These are phyloP conservation scores for Taphrina deformans DNA, from an alignment of 1,139 yeast species.

Conservation along the genomic window DNA sequence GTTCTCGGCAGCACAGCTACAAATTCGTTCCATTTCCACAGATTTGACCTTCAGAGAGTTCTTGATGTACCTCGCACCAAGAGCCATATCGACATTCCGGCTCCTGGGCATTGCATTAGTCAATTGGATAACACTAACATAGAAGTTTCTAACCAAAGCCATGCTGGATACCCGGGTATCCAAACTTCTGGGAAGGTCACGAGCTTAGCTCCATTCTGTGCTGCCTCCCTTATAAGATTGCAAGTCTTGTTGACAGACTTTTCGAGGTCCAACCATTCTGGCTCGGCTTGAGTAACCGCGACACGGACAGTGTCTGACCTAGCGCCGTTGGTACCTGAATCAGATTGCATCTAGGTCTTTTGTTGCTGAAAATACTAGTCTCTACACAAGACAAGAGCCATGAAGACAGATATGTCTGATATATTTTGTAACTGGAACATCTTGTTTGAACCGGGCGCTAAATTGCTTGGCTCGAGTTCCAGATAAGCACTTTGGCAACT, in stretches of 20 bases:
- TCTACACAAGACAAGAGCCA: no score
- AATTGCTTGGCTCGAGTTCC: not conserved
- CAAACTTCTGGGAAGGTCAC: conserved; percentile 7
- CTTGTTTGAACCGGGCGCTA: not conserved
- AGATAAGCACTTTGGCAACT: not conserved
- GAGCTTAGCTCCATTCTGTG: not conserved
- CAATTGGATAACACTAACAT: not conserved
- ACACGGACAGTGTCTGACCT: not conserved
- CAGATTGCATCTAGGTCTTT: no score
- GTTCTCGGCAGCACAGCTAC: not conserved
- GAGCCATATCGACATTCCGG: not conserved
- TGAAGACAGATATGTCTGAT: no score
- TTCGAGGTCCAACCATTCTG: not conserved
- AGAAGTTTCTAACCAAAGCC: not conserved
- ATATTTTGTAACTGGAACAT: no score
- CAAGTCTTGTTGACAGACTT: not conserved
- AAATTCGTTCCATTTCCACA: not conserved
- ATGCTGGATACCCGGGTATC: conserved; percentile 6
- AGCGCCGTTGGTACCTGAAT: not conserved
- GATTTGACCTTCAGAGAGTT: not conserved
- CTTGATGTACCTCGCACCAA: not conserved
- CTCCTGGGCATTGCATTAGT: not conserved
- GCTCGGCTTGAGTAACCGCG: conserved; percentile 3
- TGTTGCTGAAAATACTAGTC: no score
- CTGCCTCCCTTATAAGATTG: not conserved